Evolutionary conservation across 805 yeast genomes (phyloP), one percentile per base, ranked within the genome.

Genomic region (Allodekkera sacchari): DNA sequence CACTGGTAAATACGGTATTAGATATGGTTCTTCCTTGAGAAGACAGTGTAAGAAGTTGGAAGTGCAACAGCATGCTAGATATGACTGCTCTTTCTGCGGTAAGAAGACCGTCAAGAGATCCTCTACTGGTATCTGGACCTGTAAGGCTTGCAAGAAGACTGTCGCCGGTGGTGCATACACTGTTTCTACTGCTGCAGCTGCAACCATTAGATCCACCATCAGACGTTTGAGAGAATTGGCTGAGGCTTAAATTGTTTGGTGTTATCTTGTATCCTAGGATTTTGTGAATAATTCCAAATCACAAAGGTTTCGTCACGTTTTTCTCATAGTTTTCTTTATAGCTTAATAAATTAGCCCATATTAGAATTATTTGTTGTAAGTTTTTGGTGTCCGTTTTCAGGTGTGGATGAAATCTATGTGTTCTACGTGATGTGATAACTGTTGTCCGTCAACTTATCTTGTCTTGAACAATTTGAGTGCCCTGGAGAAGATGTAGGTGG

Each of bases 101-200:
- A 92, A 92, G 83, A 84, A 85, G 77, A 63, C 95, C 48, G 96
- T 94, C 52, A 87, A 78, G 75, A 87, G 99, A 79, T 83, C 81
- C 63, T 87, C 98, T 55, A 76, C 94, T 63, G 99, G 99, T 74
- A 84, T 92, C 88, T 92, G 99, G 99, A 66, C 71, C 64, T 92
- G 98, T 77, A 73, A 76, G 69, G 71, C 95, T 52, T 89, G 98
- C 75, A 71, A 70, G 59, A 92, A 85, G 82, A 82, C 95, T 53
- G 84, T 92, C 63, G 99, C 99, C 59, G 99, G 99, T 68, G 99
- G 99, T 78, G 99, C 99, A 71, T 92, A 92, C 88, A 77, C 96
- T 61, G 88, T 92, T 53, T 80, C 94, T 63, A 92, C 99, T 58
- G 92, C 99, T 62, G 96, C 98, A 67, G 99, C 98, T 64, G 95